These are phyloP conservation scores for Hypoxylon sp. DNA, from an alignment of 2,329 filamentous ascomycete genomes.

Conservation along the genomic window DNA sequence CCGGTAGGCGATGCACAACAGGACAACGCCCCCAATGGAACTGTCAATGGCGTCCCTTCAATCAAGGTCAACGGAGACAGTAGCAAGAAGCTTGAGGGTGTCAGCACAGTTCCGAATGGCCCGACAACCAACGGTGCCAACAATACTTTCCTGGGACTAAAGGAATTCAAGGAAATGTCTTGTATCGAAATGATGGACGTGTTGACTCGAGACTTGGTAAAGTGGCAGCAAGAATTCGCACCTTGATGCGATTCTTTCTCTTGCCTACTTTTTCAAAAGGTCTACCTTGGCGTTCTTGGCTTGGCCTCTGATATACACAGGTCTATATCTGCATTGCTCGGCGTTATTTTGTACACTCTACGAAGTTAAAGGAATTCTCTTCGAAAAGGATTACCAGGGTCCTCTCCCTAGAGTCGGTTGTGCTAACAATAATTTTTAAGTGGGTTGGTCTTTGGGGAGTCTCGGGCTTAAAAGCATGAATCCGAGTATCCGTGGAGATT, in stretches of 20 bases:
- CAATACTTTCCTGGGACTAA: constrained; percentile 52
- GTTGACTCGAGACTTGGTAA: constrained; percentile 82
- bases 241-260: constrained; percentile 49
- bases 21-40: constrained; percentile 58
- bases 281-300: constrained; percentile 33
- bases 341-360: constrained; percentile 42
- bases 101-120: constrained; percentile 46
- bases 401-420: constrained; percentile 26
- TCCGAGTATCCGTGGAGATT: constrained; percentile 6
- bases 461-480: constrained; percentile 11
- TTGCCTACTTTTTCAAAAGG: constrained; percentile 10
- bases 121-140: constrained; percentile 53
- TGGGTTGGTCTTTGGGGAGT: constrained; percentile 22
- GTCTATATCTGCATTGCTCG: constrained; percentile 44
- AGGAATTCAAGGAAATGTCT: constrained; percentile 80
- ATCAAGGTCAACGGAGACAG: constrained; percentile 58
- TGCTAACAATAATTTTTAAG: constrained; percentile 32
- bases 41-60: constrained; percentile 51
- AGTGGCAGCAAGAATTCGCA: constrained; percentile 84
- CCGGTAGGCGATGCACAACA: constrained; percentile 60
- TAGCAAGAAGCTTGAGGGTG: constrained; percentile 40
- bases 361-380: constrained; percentile 18
- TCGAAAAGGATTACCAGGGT: constrained; percentile 19
- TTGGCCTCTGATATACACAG: constrained; percentile 36
- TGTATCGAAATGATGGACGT: constrained; percentile 93